Evolutionary conservation across 2,329 filamentous ascomycete species (phyloP), one percentile per base, ranked within the genome.

Genomic region (Fusarium heterosporum): DNA sequence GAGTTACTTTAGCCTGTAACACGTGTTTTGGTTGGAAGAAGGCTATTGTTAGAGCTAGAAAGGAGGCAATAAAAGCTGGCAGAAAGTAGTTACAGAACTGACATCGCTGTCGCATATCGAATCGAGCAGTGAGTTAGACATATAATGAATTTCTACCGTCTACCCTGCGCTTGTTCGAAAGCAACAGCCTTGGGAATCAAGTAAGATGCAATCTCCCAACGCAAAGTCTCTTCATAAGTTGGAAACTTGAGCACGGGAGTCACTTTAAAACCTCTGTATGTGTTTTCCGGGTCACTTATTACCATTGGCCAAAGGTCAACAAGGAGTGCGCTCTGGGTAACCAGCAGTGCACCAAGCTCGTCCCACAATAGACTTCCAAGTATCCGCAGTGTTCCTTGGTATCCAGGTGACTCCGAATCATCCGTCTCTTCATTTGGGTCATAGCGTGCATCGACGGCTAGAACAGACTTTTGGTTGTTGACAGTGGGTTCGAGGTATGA

Each of bases 261-360:
- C 4, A 53, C 17, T 7, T 30, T 53, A 1, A 59, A 59, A 1
- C 72, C 72, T n/a, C 51, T 45, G 14, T 74, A 74, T 0, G 71
- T 38, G 2, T 32, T 26, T 6, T 58, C 40, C 2, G 65, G 48
- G 9, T 73, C 55, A 16, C 61, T 45, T 66, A 73, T 67, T 2
- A 65, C 70, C 30, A 71, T 47, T 1, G 71, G 71, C 72, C 72
- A 74, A 3, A 73, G 43, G 6, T 68, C 39, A 8, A 29, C n/a
- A 7, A 70, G 61, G 2, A 30, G 30, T 0, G 58, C 54, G 8
- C 56, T 63, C 50, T 72, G 68, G 7, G 52, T 70, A 3, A 82
- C 72, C 3, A 83, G 67, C 12, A 80, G 73, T 2, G 72, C 66
- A 1, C 63, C 51, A 0, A 74, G 11, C 3, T 74, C 71, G 16